A percentile compares a stretch with the other conserved stretches of the same genome.
These are phyloP conservation scores for Boehmeria nivea DNA, from an alignment of 306 rosid genomes.

Conservation along the genomic window DNA sequence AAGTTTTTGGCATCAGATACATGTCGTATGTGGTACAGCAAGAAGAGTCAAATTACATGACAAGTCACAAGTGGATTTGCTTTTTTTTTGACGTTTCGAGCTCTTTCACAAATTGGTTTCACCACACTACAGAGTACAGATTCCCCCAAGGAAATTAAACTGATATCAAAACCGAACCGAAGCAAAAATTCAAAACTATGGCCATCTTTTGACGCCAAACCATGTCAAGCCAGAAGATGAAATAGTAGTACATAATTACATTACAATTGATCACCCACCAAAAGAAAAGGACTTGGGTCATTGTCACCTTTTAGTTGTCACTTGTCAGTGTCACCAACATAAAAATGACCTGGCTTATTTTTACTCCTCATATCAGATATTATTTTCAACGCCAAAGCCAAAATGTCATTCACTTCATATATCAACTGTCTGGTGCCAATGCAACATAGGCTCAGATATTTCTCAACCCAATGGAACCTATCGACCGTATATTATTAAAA, in stretches of 20 bases:
- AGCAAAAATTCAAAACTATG: no score
- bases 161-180: no score
- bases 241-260: background rate
- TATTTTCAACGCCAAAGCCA: background rate
- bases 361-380: background rate
- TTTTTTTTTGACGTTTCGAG: no score
- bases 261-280: no score
- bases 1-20: background rate
- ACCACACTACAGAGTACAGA: no score
- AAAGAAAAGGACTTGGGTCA: no score
- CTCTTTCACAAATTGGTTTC: no score
- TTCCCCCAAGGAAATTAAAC: no score
- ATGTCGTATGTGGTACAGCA: no score
- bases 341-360: background rate
- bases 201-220: background rate
- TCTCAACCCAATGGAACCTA: background rate
- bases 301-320: background rate
- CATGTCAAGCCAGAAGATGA: constrained; percentile 1
- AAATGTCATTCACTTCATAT: background rate
- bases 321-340: constrained; percentile 8
- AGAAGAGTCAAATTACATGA: no score
- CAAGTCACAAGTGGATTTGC: no score
- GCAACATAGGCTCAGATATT: constrained; percentile 5
- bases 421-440: background rate
- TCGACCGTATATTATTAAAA: background rate